A percentile compares a stretch with the other conserved stretches of the same genome.
Conservation (phyloP, 2,329 filamentous ascomycete species). For the Calonectria crousiana region DNA sequence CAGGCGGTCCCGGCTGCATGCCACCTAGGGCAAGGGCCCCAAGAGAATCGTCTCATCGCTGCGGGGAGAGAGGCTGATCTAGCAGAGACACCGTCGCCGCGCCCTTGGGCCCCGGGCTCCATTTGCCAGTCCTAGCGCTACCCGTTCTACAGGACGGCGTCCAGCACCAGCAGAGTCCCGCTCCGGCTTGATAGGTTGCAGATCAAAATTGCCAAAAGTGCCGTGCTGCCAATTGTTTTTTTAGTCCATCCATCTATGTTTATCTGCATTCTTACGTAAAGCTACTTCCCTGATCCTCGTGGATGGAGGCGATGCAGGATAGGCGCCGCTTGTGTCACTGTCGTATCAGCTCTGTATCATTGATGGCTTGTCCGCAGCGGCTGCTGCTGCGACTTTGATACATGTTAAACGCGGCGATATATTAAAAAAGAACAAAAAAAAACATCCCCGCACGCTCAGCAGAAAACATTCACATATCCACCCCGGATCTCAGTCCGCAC, state of each 20-base stretch:
- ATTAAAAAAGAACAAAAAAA: background rate
- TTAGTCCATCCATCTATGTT: background rate
- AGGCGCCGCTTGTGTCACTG: constrained; percentile 5
- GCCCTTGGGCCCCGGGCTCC: constrained; percentile 3
- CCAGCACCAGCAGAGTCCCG: background rate
- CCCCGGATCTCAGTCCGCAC: background rate
- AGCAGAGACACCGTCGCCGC: constrained; percentile 16
- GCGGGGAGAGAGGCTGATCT: constrained; percentile 19
- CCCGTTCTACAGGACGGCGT: background rate
- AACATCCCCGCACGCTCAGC: background rate
- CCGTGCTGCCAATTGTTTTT: background rate
- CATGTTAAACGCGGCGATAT: background rate
- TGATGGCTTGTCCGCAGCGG: background rate
- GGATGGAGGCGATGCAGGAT: background rate
- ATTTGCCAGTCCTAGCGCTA: constrained; percentile 16
- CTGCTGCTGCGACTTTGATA: background rate
- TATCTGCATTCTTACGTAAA: constrained; percentile 11
- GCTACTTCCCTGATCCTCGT: background rate
- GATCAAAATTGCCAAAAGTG: background rate
- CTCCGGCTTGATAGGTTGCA: constrained; percentile 9
- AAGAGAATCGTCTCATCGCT: constrained; percentile 14
- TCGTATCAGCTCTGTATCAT: constrained; percentile 6
- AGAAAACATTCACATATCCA: background rate
- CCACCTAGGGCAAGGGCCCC: background rate
- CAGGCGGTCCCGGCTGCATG: background rate